These are phyloP conservation scores for Kwoniella bestiolae DNA, from an alignment of 768 basidiomycete genomes.

Conservation along the genomic window DNA sequence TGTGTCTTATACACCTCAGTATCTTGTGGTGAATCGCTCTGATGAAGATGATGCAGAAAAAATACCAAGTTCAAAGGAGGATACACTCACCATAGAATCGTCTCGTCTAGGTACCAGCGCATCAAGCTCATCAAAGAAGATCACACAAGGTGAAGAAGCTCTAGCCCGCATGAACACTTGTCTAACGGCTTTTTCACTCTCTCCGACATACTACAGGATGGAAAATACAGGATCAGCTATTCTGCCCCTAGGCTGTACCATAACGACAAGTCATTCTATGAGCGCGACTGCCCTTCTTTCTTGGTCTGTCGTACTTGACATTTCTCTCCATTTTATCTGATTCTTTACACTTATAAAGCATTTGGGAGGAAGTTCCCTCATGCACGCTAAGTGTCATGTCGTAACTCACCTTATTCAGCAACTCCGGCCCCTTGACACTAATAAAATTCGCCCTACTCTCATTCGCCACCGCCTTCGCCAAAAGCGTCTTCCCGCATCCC, in stretches of 20 bases:
- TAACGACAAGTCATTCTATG: no score
- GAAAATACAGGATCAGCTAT: conserved; percentile 15
- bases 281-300: no score
- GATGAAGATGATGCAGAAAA: no score
- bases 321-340: no score
- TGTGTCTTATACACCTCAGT: no score
- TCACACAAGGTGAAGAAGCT: conserved; percentile 90
- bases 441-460: conserved; percentile 96
- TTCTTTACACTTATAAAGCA: no score
- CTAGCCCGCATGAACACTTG: conserved; percentile 93
- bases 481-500: conserved; percentile 93
- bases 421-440: conserved; percentile 94
- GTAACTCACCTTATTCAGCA: conserved; percentile 86
- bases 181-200: conserved; percentile 91
- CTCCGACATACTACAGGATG: conserved; percentile 87
- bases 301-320: no score
- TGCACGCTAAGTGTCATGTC: no score
- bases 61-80: no score
- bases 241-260: no score
- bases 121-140: conserved; percentile 94
- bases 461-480: conserved; percentile 98
- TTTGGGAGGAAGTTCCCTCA: no score
- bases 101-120: conserved; percentile 88
- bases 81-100: conserved; percentile 73
- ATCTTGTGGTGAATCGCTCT: no score